Conservation (phyloP, 202 grass and related monocot species). For the Schoenoplectus tabernaemontani region DNA sequence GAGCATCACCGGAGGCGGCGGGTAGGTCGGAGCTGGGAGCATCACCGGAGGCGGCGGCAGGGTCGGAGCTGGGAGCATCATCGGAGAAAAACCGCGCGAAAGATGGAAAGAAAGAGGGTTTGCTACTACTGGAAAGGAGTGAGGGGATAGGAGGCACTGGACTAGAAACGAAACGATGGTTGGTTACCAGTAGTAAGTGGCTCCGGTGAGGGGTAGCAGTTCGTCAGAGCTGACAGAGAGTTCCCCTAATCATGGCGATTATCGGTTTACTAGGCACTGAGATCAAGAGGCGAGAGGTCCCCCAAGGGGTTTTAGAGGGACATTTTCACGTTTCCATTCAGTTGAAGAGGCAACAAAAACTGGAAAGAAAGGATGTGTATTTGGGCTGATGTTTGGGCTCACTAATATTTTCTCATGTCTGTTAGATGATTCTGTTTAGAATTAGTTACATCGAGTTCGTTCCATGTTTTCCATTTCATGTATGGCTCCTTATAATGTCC, state of each 20-base stretch:
- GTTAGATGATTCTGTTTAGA: neutral
- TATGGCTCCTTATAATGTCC: too few species aligned
- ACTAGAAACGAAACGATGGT: neutral
- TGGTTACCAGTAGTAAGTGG: neutral
- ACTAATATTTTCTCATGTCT: too few species aligned
- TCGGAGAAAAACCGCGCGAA: slow-evolving; percentile 10
- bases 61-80: neutral
- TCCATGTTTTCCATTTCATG: too few species aligned
- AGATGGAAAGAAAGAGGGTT: neutral
- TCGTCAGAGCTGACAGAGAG: slow-evolving; percentile 11
- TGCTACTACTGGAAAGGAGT: neutral
- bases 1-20: neutral
- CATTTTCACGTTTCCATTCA: too few species aligned
- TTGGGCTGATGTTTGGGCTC: neutral
- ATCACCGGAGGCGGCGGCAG: neutral
- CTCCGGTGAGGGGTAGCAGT: neutral
- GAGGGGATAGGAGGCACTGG: neutral
- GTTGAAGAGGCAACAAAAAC: neutral
- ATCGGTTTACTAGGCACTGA: neutral
- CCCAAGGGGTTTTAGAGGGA: slow-evolving; percentile 3
- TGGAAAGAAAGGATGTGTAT: neutral
- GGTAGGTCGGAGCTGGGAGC: neutral
- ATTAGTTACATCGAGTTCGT: neutral
- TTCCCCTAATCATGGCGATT: slow-evolving; percentile 13
- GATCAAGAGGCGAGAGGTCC: neutral